Base-by-base conservation (phyloP, 495 filamentous ascomycete genomes). In the Trichoderma erinaceum region DNA sequence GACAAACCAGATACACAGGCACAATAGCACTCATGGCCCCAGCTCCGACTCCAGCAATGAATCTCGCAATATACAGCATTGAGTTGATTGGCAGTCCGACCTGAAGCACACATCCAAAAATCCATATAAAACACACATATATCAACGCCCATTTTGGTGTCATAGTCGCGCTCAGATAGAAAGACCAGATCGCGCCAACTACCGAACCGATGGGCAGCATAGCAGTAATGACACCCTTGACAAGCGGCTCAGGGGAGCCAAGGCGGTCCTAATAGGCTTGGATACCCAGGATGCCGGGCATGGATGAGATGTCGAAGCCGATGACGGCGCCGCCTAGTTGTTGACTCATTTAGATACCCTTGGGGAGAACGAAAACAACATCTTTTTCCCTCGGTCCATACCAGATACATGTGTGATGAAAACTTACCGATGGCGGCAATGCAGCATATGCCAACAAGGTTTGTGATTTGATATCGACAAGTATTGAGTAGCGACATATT, bases 201-300 rank as follows among this genome's bases (percentile, higher is more conserved):
- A 92, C 77, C 23, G 89, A 90, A 21, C 90, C 90, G 44, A 88
- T 84, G 32, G 90, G 89, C 83, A 93, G 90, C 16, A 89, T 78
- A 35, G 80, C 80, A 12, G 87, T 89, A 73, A 88, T 88, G 46
- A 79, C 84, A 15, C 85, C 87, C 77, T 88, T 86, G 13, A 79
- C 70, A 71, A 85, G 84, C 10, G 82, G 83, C 38, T 78, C 73
- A n/a, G 83, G 85, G 66, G 85, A 76, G 67, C 76, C 69, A 75
- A 88, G 88, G 72, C 87, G 88, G 61, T 80, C 78, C 76, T 83
- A 85, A 78, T 88, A 89, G 16, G 85, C 86, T 66, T 80, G 73
- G 7, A 85, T 87, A 13, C 83, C 88, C 23, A 89, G 77, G 70
- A 90, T 87, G 66, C 87, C 88, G 65, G 83, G 85, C 88, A 91